A percentile compares a stretch with the other conserved stretches of the same genome.
These are phyloP conservation scores for Penicillium sumatraense DNA, from an alignment of 2,329 filamentous ascomycete genomes.

Conservation along the genomic window DNA sequence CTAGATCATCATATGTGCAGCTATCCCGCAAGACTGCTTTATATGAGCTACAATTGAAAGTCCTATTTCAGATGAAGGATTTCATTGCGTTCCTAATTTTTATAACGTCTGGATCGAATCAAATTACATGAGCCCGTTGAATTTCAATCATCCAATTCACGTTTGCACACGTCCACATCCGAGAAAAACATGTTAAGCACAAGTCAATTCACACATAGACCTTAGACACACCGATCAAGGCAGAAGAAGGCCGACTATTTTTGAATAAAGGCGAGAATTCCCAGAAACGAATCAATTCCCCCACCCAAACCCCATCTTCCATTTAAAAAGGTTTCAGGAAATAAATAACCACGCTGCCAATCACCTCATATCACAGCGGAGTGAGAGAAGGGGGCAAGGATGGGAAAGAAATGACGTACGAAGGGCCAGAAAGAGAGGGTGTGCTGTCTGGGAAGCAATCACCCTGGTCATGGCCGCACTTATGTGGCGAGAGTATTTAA, in stretches of 20 bases:
- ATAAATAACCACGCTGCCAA: neutral
- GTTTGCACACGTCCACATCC: conserved; percentile 26
- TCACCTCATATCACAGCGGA: neutral
- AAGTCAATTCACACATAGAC: conserved; percentile 1
- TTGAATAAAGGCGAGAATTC: neutral
- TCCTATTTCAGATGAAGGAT: conserved; percentile 3
- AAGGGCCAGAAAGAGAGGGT: neutral
- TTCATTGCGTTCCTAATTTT: conserved; percentile 25
- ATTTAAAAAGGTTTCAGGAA: conserved; percentile 4
- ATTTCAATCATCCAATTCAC: conserved; percentile 33
- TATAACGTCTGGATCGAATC: conserved; percentile 35
- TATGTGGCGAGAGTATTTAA: conserved; percentile 30
- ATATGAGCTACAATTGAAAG: neutral
- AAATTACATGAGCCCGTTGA: conserved; percentile 34
- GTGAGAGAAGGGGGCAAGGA: conserved; percentile 4
- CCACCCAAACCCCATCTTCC: neutral
- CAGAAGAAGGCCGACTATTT: neutral
- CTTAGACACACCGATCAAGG: neutral
- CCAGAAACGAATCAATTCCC: neutral
- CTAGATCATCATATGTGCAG: too few relatives aligned
- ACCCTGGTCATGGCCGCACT: conserved; percentile 2
- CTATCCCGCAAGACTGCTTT: neutral
- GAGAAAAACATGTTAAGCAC: conserved; percentile 23
- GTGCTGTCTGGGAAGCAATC: conserved; percentile 3
- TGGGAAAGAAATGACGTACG: neutral